phyloP scores from a whole-genome alignment of 306 rosid genomes.

The Cucurbita moschata region DNA sequence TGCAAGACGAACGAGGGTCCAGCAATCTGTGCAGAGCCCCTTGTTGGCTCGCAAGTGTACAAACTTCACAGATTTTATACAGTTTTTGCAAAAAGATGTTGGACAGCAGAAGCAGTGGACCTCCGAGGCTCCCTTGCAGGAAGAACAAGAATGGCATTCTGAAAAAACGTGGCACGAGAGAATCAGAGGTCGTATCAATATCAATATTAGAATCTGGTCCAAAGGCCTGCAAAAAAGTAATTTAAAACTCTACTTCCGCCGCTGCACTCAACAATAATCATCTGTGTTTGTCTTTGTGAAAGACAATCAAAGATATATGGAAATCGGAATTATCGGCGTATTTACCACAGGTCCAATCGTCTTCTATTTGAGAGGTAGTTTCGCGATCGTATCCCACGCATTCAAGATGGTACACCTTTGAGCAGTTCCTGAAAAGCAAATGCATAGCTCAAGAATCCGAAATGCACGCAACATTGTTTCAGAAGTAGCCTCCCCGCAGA shows the following conservation, averaged over 20 bases:
- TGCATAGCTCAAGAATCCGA: too few species aligned
- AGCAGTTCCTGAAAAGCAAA: constrained; percentile 29
- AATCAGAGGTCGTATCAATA: not conserved
- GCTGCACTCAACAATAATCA: too few species aligned
- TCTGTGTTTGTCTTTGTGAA: too few species aligned
- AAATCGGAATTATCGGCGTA: too few species aligned
- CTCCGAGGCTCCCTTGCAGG: constrained; percentile 23
- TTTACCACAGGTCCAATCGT: constrained; percentile 45
- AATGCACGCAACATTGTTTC: too few species aligned
- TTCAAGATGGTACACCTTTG: constrained; percentile 43
- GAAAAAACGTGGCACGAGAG: not conserved
- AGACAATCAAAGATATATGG: too few species aligned
- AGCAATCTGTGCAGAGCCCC: constrained; percentile 48
- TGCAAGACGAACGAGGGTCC: constrained; percentile 29
- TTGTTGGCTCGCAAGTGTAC: constrained; percentile 15
- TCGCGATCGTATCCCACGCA: constrained; percentile 26
- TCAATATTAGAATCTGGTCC: not conserved
- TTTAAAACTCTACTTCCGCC: too few species aligned
- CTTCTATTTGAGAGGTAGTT: not conserved
- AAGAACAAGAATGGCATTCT: constrained; percentile 48
- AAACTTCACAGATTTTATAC: constrained; percentile 25
- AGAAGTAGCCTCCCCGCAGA: too few species aligned
- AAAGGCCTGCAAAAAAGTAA: too few species aligned
- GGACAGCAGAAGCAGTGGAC: constrained; percentile 54
- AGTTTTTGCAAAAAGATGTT: constrained; percentile 29